These are phyloP conservation scores for Cyberlindnera mrakii DNA, from an alignment of 805 yeast genomes.

Conservation along the genomic window DNA sequence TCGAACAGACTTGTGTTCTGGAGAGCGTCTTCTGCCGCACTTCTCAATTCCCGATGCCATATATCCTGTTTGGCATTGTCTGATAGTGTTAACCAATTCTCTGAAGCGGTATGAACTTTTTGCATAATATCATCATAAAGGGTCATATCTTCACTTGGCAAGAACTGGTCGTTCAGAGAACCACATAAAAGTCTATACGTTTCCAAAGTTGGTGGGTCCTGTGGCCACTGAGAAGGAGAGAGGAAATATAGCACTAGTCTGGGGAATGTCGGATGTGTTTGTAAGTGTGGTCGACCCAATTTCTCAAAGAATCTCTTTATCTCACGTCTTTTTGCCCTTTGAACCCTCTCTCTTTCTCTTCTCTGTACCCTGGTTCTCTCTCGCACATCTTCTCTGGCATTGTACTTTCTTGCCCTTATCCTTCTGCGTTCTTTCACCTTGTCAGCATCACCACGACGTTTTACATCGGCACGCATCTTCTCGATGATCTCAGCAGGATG, in stretches of 20 bases:
- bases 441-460: slow-evolving; percentile 43
- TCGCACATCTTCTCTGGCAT: slow-evolving; percentile 41
- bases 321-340: slow-evolving; percentile 33
- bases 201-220: slow-evolving; percentile 44
- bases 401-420: slow-evolving; percentile 36
- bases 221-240: slow-evolving; percentile 44
- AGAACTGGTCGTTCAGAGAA: slow-evolving; percentile 20
- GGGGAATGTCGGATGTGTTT: slow-evolving; percentile 43
- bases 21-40: slow-evolving; percentile 39
- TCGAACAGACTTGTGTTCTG: slow-evolving; percentile 37
- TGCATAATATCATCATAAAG: slow-evolving; percentile 27
- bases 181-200: slow-evolving; percentile 32
- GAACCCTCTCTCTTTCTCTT: slow-evolving; percentile 34
- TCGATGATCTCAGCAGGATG: slow-evolving; percentile 49
- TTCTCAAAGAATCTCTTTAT: slow-evolving; percentile 30
- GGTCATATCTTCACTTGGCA: slow-evolving; percentile 8
- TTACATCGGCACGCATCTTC: slow-evolving; percentile 40
- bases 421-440: slow-evolving; percentile 35
- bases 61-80: slow-evolving; percentile 31
- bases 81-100: slow-evolving; percentile 36
- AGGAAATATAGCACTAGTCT: slow-evolving; percentile 41
- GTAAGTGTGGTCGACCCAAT: slow-evolving; percentile 33
- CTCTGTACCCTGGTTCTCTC: slow-evolving; percentile 41
- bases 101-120: slow-evolving; percentile 39
- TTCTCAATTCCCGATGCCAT: slow-evolving; percentile 39